Base-by-base conservation (phyloP, 768 basidiomycete species). In the Lactarius sp. region DNA sequence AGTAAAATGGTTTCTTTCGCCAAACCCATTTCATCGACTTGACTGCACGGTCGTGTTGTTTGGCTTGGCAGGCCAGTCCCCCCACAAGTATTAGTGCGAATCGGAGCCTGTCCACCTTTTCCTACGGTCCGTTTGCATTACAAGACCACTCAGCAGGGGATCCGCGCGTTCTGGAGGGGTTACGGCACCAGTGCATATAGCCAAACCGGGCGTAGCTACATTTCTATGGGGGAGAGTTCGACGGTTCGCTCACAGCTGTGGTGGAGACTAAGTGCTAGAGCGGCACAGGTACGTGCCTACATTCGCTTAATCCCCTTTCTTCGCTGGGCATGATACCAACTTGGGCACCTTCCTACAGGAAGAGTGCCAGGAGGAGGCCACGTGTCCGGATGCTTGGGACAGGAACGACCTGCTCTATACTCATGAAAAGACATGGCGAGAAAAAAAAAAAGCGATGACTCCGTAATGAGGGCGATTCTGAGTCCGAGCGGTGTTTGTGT, bases 111-210 rank as follows among this genome's bases (percentile, higher is more conserved):
- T 16, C 74, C 66, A 9, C 34, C 46, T 33, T 36, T 5, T 13
- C 7, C 16, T 22, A 22, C 52, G 2, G 54, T 67, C 72, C 10
- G 70, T 72, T 4, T 81, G 10, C 83, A 1, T 4, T 81, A 20
- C 83, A 1, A 44, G 18, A 18, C 42, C 6, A 18, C 42, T 1
- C 75, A 81, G 64, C 73, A 74, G 39, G 83, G 83, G 33, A 72
- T 84, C 42, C 78, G 83, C 18, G 83, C 83, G 10, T 85, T 83
- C 61, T 82, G 77, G 2, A 76, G 84, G 13, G 83, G 75, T 3
- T 85, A 83, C 65, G 80, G 79, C 47, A 82, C 81, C 33, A 84
- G 84, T 83, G 82, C 82, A 9, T 84, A 84, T 68, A 79, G 83
- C 10, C 82, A 84, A 69, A 76, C 81, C 33, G 83, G 79, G 42